These are phyloP conservation scores for Xerocomus nothofagi DNA, from an alignment of 1,284 basidiomycete species.

Conservation along the genomic window DNA sequence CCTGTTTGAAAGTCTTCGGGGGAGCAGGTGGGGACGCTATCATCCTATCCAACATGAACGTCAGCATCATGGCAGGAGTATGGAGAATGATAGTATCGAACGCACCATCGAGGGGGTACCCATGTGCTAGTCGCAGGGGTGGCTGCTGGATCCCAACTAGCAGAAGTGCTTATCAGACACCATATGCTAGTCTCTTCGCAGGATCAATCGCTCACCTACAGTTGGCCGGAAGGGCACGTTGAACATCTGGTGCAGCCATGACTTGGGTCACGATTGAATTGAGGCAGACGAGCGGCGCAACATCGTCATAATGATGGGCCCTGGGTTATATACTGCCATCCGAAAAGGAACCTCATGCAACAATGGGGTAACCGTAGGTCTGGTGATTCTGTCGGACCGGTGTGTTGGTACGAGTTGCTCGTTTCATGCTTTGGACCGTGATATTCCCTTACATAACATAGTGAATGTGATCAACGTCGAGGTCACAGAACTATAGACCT, in stretches of 20 bases:
- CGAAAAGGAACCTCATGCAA: too few species aligned
- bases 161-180: conserved; percentile 2
- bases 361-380: too few species aligned
- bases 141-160: conserved; percentile 29
- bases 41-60: conserved; percentile 23
- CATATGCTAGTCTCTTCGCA: neutral
- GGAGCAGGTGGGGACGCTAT: conserved; percentile 11
- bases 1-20: neutral
- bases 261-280: neutral
- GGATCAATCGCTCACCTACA: conserved; percentile 17
- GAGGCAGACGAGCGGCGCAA: neutral
- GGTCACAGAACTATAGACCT: too few species aligned
- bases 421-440: too few species aligned
- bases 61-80: neutral
- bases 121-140: conserved; percentile 26
- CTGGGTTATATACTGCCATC: neutral
- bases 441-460: too few species aligned
- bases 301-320: neutral
- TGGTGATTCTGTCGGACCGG: too few species aligned
- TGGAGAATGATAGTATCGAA: too few species aligned
- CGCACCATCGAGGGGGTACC: conserved; percentile 28
- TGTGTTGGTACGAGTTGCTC: too few species aligned
- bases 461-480: too few species aligned
- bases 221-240: conserved; percentile 12
- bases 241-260: conserved; percentile 28